These are phyloP conservation scores for Yarrowia sp. DNA, from an alignment of 805 yeast species.

Conservation along the genomic window DNA sequence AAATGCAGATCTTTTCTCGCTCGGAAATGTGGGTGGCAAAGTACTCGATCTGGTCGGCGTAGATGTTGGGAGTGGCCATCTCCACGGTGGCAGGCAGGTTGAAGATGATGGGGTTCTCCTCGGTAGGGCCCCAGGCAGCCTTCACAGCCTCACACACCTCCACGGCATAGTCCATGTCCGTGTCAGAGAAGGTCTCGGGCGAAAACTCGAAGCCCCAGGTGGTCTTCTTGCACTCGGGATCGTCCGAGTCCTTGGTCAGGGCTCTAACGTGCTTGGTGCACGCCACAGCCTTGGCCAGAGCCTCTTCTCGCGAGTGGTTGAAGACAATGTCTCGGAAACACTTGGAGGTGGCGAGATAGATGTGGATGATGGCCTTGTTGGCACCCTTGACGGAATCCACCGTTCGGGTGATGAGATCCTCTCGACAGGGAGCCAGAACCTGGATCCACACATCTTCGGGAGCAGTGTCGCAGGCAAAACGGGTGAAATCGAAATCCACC, in stretches of 20 bases:
- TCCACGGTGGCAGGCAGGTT: constrained; percentile 85
- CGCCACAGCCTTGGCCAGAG: constrained; percentile 57
- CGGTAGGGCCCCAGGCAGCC: constrained; percentile 67
- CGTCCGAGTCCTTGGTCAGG: constrained; percentile 61
- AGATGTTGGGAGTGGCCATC: constrained; percentile 74
- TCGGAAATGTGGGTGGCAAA: constrained; percentile 58
- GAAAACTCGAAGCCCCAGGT: constrained; percentile 75
- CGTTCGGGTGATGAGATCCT: constrained; percentile 65
- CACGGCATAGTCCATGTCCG: constrained; percentile 59
- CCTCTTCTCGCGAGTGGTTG: constrained; percentile 54
- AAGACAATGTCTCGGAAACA: constrained; percentile 71
- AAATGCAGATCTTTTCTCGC: constrained; percentile 67
- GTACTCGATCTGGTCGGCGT: constrained; percentile 81
- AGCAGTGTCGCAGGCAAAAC: constrained; percentile 66
- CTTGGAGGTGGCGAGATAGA: constrained; percentile 72
- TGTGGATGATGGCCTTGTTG: constrained; percentile 69
- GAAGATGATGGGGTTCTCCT: constrained; percentile 65
- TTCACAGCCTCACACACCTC: constrained; percentile 72
- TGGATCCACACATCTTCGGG: constrained; percentile 77
- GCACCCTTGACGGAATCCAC: constrained; percentile 72
- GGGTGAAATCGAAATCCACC: constrained; percentile 74
- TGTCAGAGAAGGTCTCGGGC: constrained; percentile 76
- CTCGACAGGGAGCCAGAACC: constrained; percentile 73
- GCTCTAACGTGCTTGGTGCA: constrained; percentile 60
- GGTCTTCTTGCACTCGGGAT: constrained; percentile 50